Evolutionary conservation across 1,284 basidiomycete genomes (phyloP).

Genomic region (Leccinum pallidistipes): DNA sequence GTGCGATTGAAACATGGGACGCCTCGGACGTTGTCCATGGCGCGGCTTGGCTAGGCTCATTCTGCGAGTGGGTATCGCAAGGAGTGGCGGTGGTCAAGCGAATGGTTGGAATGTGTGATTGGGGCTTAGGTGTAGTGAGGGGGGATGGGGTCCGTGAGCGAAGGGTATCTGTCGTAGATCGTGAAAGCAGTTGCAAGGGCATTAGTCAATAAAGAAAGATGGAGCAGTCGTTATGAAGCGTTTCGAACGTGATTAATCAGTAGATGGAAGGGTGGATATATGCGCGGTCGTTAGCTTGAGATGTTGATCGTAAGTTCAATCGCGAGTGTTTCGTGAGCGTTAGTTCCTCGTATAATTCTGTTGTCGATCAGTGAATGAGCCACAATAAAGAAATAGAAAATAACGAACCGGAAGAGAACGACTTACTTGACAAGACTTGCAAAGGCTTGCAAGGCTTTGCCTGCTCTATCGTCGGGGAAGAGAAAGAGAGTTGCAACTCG

Average conservation of each 20-base stretch:
- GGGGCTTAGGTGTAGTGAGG: constrained; percentile 29
- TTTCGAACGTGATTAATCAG: constrained; percentile 14
- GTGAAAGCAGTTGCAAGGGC: constrained; percentile 35
- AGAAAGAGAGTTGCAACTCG: constrained; percentile 31
- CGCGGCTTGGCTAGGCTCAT: constrained; percentile 31
- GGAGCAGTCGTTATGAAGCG: constrained; percentile 14
- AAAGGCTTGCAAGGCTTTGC: constrained; percentile 17
- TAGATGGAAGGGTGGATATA: not conserved
- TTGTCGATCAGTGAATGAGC: constrained; percentile 1
- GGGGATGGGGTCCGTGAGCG: constrained; percentile 33
- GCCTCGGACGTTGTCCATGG: constrained; percentile 37
- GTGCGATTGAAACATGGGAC: constrained; percentile 35
- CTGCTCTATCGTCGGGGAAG: constrained; percentile 16
- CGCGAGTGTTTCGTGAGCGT: constrained; percentile 19
- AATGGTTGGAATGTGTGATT: constrained; percentile 55
- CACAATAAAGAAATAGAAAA: not conserved
- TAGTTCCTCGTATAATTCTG: constrained; percentile 1
- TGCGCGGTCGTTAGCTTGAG: constrained; percentile 26
- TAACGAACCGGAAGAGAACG: constrained; percentile 24
- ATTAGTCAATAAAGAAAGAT: constrained; percentile 25
- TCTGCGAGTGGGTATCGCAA: constrained; percentile 47
- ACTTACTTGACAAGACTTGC: constrained; percentile 32
- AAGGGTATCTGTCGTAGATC: constrained; percentile 25
- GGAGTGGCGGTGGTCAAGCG: constrained; percentile 69
- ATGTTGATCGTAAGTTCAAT: constrained; percentile 23